Evolutionary conservation across 352 stramenopile genomes (phyloP).

Genomic region (Thalassiosira allenii): DNA sequence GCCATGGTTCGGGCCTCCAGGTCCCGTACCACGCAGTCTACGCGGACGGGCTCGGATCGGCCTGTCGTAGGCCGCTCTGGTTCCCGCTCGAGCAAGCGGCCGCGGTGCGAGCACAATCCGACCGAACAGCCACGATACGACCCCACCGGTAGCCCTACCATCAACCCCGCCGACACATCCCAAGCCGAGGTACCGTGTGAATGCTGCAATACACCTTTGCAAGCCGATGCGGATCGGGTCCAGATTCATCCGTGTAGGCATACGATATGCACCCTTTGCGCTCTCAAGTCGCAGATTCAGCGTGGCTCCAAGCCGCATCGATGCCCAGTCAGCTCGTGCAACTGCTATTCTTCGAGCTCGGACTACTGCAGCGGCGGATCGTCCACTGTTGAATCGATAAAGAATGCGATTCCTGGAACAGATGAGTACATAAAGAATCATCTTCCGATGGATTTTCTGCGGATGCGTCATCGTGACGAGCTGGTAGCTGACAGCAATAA

Average conservation of each 20-base stretch:
- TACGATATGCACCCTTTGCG: constrained; percentile 5
- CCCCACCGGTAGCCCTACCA: background rate
- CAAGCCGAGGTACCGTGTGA: background rate
- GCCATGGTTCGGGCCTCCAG: no score
- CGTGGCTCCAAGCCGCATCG: constrained; percentile 2
- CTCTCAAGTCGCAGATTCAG: constrained; percentile 11
- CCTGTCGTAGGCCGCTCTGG: no score
- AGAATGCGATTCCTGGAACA: background rate
- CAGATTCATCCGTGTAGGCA: constrained; percentile 5
- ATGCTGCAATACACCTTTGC: background rate
- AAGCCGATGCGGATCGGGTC: background rate
- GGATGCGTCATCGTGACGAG: background rate
- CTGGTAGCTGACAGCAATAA: background rate
- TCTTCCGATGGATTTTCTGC: constrained; percentile 5
- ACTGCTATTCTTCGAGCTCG: background rate
- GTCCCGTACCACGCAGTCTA: no score
- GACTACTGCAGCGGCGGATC: background rate
- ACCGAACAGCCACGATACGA: background rate
- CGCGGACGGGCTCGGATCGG: no score
- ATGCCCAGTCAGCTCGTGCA: constrained; percentile 8
- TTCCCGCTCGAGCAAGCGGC: background rate
- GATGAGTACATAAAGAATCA: constrained; percentile 14
- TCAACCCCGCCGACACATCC: background rate
- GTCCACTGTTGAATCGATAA: constrained; percentile 3
- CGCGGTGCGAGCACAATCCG: background rate